A percentile compares a stretch with the other conserved stretches of the same genome.
These are phyloP conservation scores for Mycena belliarum DNA, from an alignment of 768 basidiomycete species.

Conservation along the genomic window DNA sequence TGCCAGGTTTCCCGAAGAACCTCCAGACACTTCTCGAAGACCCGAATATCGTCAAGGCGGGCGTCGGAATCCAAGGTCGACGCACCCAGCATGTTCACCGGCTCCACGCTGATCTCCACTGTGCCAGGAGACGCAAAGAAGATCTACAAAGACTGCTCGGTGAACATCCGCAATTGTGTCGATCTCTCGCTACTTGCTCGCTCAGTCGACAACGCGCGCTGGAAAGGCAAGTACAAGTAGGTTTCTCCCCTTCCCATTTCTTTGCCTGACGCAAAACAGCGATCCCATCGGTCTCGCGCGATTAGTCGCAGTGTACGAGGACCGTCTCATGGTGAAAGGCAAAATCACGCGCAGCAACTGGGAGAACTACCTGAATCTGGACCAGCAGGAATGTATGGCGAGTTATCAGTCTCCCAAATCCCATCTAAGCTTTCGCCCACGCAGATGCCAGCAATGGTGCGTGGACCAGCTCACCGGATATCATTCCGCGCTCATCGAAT, in stretches of 20 bases:
- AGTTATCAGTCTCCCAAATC: constrained; percentile 3
- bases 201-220: constrained; percentile 66
- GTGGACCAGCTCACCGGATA: not conserved
- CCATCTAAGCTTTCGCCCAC: constrained; percentile 10
- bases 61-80: constrained; percentile 69
- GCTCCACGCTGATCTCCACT: not conserved
- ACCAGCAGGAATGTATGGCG: constrained; percentile 63
- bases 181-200: constrained; percentile 72
- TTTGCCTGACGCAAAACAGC: constrained; percentile 15
- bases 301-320: constrained; percentile 62
- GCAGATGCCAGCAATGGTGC: constrained; percentile 20
- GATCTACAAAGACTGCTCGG: constrained; percentile 50
- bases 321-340: constrained; percentile 55
- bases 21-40: constrained; percentile 56
- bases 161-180: constrained; percentile 54
- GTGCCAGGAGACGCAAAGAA: constrained; percentile 67
- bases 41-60: constrained; percentile 60
- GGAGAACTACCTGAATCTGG: constrained; percentile 48
- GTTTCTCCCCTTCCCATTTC: not conserved
- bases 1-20: constrained; percentile 52
- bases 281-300: constrained; percentile 61
- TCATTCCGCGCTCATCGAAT: constrained; percentile 57
- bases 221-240: constrained; percentile 65
- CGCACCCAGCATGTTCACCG: not conserved
- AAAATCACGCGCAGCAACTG: constrained; percentile 68